phyloP scores from a whole-genome alignment of 2,329 filamentous ascomycete genomes.

The Chrysoporthe austroafricana region DNA sequence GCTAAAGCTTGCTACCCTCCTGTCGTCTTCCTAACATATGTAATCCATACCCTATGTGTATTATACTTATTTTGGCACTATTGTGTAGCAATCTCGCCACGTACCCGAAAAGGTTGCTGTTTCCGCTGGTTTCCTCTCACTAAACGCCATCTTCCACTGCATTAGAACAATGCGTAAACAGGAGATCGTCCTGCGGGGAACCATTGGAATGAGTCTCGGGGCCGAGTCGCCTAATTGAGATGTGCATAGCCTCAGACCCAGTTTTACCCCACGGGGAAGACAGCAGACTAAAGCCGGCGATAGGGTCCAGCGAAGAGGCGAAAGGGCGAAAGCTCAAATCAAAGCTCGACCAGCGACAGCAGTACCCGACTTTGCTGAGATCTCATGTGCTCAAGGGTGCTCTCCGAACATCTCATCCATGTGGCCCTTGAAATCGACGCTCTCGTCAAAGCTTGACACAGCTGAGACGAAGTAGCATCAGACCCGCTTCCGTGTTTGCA shows the following conservation, averaged over 20 bases:
- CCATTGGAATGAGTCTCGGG: background rate
- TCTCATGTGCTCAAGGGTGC: background rate
- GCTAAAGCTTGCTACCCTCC: no score
- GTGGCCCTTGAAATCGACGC: background rate
- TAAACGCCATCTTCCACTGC: no score
- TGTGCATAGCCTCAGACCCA: background rate
- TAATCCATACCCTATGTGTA: no score
- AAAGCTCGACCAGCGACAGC: background rate
- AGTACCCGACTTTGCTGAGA: constrained; percentile 8
- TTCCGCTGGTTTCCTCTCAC: no score
- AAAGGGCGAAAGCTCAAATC: background rate
- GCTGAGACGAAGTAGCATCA: background rate
- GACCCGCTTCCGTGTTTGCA: background rate
- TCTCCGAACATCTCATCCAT: background rate
- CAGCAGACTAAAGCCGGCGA: background rate
- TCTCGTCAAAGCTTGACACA: background rate
- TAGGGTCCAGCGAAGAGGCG: background rate
- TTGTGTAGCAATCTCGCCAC: no score
- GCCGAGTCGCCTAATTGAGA: background rate
- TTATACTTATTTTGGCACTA: no score
- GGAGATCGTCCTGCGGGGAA: background rate
- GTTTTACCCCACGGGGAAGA: constrained; percentile 7
- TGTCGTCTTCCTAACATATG: no score
- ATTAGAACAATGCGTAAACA: no score
- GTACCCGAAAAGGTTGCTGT: no score